Base-by-base conservation (phyloP, 2,329 filamentous ascomycete species). In the Alternaria sp. region DNA sequence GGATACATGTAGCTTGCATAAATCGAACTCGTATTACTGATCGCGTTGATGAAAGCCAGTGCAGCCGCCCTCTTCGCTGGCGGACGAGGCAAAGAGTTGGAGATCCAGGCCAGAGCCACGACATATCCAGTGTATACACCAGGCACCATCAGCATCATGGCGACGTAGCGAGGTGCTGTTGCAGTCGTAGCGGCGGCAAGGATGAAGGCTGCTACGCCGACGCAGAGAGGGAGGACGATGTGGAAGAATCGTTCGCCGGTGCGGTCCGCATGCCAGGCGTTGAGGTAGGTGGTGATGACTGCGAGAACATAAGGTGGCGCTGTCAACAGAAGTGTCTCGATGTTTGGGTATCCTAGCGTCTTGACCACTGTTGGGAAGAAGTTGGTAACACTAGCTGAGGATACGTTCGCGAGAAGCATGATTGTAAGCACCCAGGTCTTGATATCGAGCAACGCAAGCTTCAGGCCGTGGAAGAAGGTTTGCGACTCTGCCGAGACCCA, bases 21-120 rank as follows among this genome's bases (percentile, higher is more conserved):
- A 67, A 94, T 93, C 51, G 86, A 88, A 45, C 87, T 87, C 11
- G 85, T 84, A 75, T 94, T 93, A 17, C 86, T 87, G 10, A 92
- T 84, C 3, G 89, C 89, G 74, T 95, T 95, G 79, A 94, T 92
- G 65, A 90, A 89, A 1, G 91, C 92, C 6, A 95, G 77, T 0
- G 90, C 91, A 0, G 90, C 88, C 3, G 89, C 89, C 63, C 91
- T 86, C 81, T 94, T 94, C 3, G 91, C 89, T 0, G 91, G 90
- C 4, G 92, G 92, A 6, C 91, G 87, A 0, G 91, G 91, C 55
- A 95, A 84, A 1, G 89, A 90, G 74, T 91, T 92, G 50, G 86
- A 88, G 67, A 94, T 93, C 92, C 92, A 96, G 3, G 89, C 86
- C 5, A 92, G 82, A 2, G 85, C 85, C 1, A 92, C 89, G 1